Conservation (phyloP, 805 yeast species). For the Metschnikowia bowlesiae region DNA sequence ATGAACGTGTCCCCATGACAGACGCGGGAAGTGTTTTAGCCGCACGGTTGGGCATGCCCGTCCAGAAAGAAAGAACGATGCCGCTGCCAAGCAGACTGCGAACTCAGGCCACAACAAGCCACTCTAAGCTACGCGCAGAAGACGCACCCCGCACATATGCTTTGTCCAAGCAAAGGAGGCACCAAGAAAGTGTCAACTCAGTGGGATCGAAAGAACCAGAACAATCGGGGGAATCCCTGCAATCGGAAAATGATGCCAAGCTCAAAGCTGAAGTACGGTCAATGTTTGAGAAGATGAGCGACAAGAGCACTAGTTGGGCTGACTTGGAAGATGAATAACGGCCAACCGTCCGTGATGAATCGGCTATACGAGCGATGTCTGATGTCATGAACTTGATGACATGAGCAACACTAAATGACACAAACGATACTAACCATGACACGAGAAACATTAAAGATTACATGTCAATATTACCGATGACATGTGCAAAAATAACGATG, state of each 20-base stretch:
- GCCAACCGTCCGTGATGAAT: not conserved
- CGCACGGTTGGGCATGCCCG: slow-evolving; percentile 21
- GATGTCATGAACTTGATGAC: no score
- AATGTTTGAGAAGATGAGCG: slow-evolving; percentile 26
- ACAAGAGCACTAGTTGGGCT: slow-evolving; percentile 30
- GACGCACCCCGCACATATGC: slow-evolving; percentile 5
- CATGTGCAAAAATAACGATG: no score
- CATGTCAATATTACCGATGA: no score
- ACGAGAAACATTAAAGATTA: no score
- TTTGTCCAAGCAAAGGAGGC: slow-evolving; percentile 11
- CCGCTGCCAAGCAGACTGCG: not conserved
- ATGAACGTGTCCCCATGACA: slow-evolving; percentile 24
- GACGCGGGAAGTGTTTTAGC: slow-evolving; percentile 32
- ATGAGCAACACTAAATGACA: no score
- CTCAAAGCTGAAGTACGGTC: slow-evolving; percentile 24
- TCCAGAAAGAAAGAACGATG: not conserved
- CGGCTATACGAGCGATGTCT: not conserved
- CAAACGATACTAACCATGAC: no score
- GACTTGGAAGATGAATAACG: slow-evolving; percentile 23
- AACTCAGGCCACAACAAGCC: not conserved
- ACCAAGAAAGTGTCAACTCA: slow-evolving; percentile 7
- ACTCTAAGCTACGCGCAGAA: not conserved
- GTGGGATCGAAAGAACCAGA: slow-evolving; percentile 3
- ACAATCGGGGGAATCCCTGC: not conserved
- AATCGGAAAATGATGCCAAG: slow-evolving; percentile 16